These are phyloP conservation scores for Nicotiana obtusifolia DNA, from an alignment of 257 asterid species.

Conservation along the genomic window DNA sequence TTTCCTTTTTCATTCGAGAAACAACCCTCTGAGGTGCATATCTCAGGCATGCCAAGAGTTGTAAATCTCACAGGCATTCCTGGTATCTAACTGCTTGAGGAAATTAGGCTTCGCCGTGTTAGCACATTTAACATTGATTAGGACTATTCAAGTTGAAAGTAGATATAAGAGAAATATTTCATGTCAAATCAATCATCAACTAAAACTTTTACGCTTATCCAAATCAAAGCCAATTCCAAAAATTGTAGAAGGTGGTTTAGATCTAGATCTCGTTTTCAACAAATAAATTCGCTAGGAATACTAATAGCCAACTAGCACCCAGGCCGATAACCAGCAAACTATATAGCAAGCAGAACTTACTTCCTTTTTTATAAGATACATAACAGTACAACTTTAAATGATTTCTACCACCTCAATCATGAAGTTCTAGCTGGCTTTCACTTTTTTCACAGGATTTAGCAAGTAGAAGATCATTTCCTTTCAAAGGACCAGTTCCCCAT, in stretches of 20 bases:
- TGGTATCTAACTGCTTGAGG: neutral
- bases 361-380: neutral
- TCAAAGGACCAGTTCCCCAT: neutral
- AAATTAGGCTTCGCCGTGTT: neutral
- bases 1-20: neutral
- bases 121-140: neutral
- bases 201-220: neutral
- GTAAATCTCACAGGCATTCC: neutral
- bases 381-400: neutral
- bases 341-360: neutral
- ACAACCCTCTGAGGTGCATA: neutral
- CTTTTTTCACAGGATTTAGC: neutral
- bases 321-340: neutral
- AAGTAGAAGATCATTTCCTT: neutral
- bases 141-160: constrained; percentile 2
- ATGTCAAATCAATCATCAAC: constrained; percentile 1
- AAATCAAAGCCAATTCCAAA: neutral
- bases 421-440: neutral
- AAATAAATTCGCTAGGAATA: neutral
- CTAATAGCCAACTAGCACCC: neutral
- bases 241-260: neutral
- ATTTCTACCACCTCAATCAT: neutral
- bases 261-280: neutral
- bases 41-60: neutral
- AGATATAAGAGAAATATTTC: neutral